phyloP scores from a whole-genome alignment of 2,329 filamentous ascomycete genomes.

The Exophiala viscosa region DNA sequence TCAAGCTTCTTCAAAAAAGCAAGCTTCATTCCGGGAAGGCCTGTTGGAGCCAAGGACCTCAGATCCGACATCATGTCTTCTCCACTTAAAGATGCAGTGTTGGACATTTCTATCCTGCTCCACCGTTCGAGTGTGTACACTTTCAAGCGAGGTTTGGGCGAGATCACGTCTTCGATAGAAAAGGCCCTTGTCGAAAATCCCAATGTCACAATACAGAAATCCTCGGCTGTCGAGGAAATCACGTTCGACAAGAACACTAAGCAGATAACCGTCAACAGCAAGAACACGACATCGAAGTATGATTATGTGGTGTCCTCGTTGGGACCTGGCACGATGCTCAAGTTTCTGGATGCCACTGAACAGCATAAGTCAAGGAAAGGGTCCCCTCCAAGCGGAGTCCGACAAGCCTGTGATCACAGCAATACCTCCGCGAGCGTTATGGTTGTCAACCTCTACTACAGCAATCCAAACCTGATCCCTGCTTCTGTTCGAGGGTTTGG shows the following conservation, averaged over 20 bases:
- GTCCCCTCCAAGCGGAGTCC: slow-evolving; percentile 20
- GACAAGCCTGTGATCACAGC: slow-evolving; percentile 23
- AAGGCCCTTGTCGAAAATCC: slow-evolving; percentile 47
- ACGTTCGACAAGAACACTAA: slow-evolving; percentile 12
- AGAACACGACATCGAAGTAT: slow-evolving; percentile 9
- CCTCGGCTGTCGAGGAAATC: slow-evolving; percentile 32
- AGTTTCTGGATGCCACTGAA: slow-evolving; percentile 8
- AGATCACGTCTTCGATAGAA: slow-evolving; percentile 56
- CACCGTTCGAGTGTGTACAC: slow-evolving; percentile 39
- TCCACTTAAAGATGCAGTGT: too few species aligned
- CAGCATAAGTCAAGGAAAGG: too few species aligned
- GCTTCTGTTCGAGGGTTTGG: slow-evolving; percentile 66
- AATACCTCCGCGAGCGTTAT: slow-evolving; percentile 70
- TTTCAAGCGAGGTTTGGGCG: slow-evolving; percentile 57
- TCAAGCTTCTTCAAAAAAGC: background rate
- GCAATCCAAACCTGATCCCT: slow-evolving; percentile 60
- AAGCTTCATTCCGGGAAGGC: background rate
- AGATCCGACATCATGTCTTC: too few species aligned
- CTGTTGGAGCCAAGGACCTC: background rate
- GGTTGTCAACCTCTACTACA: slow-evolving; percentile 87
- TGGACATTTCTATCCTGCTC: background rate
- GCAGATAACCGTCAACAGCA: slow-evolving; percentile 26
- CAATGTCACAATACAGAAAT: slow-evolving; percentile 60
- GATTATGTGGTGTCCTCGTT: slow-evolving; percentile 32
- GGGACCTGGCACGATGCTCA: slow-evolving; percentile 18